Evolutionary conservation across 306 rosid species (phyloP), one percentile per base, ranked within the genome.

Genomic region (Myrica gale): DNA sequence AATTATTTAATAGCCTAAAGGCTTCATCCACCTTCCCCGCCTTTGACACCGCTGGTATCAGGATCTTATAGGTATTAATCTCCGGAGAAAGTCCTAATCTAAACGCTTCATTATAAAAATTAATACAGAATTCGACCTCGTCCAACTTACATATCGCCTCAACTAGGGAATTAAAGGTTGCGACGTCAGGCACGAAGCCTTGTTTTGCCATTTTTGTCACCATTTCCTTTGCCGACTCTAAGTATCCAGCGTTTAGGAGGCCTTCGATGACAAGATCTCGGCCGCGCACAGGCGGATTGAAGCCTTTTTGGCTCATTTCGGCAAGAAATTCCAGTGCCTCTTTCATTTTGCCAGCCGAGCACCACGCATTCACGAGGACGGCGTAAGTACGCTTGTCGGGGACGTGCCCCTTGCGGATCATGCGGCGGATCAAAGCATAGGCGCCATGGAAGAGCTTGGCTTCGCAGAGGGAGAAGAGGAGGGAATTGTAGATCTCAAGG

Each of bases 221-320:
- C 96, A 89, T 90, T 1, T 73, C 91, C 42, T 94, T 91, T 0
- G 98, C 98, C 1, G 89, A 84, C 79, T 94, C 97, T 0, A 91
- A 39, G 19, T 85, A 83, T 0, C 97, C 98, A 0, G 96, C 98
- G 23, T 89, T 91, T 46, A 94, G 55, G 65, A 94, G 26, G 39
- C 97, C 98, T 60, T 94, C 97, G 0, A 94, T 80, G n/a, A 94
- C 86, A 45, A 94, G 94, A 76, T 94, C 98, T 2, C 98, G 96
- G 10, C 97, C 97, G 13, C 98, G 78, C 9, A 90, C 83, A 0
- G 98, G 96, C 3, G 98, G 98, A 11, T 87, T 90, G 72, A 88
- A 92, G 15, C 97, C 98, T 21, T 82, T 94, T 9, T 79, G 55
- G 39, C 97, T 94, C 97, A 94, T 94, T 58, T 90, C 98, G 72